Conservation (phyloP, 495 filamentous ascomycete genomes). For the Penicillium verhagenii region DNA sequence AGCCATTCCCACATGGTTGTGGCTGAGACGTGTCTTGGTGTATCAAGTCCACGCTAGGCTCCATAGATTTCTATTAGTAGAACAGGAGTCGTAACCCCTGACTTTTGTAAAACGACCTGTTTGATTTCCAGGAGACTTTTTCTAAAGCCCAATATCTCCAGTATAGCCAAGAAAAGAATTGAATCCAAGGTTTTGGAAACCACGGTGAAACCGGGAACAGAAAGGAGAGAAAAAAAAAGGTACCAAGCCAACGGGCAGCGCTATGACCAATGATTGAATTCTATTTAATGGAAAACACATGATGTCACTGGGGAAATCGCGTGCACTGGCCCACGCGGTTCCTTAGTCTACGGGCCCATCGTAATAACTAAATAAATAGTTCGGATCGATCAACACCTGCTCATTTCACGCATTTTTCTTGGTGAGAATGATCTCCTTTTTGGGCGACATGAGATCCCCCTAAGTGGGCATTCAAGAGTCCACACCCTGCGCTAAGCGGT, state of each 20-base stretch:
- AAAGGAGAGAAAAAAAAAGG: background rate
- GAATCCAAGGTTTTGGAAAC: too few relatives aligned
- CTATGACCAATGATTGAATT: conserved; percentile 19
- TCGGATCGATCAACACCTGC: conserved; percentile 9
- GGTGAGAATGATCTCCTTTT: conserved; percentile 3
- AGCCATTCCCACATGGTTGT: conserved; percentile 32
- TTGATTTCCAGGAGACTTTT: too few relatives aligned
- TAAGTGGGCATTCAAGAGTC: background rate
- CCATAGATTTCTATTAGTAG: conserved; percentile 32
- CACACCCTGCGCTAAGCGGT: background rate
- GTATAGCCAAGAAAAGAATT: background rate
- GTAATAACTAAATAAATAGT: conserved; percentile 16
- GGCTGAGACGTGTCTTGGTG: conserved; percentile 30
- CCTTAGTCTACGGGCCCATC: conserved; percentile 13
- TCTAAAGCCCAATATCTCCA: too few relatives aligned
- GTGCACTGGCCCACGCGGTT: conserved; percentile 23
- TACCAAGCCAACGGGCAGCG: conserved; percentile 8
- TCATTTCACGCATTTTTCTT: conserved; percentile 14
- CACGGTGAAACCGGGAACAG: background rate
- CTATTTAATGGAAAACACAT: conserved; percentile 1
- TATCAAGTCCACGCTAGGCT: conserved; percentile 28
- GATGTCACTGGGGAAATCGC: conserved; percentile 32
- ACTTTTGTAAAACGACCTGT: background rate
- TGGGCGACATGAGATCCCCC: background rate
- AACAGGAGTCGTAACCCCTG: conserved; percentile 18